These are phyloP conservation scores for Scedosporium boydii DNA, from an alignment of 2,329 filamentous ascomycete genomes.

Conservation along the genomic window DNA sequence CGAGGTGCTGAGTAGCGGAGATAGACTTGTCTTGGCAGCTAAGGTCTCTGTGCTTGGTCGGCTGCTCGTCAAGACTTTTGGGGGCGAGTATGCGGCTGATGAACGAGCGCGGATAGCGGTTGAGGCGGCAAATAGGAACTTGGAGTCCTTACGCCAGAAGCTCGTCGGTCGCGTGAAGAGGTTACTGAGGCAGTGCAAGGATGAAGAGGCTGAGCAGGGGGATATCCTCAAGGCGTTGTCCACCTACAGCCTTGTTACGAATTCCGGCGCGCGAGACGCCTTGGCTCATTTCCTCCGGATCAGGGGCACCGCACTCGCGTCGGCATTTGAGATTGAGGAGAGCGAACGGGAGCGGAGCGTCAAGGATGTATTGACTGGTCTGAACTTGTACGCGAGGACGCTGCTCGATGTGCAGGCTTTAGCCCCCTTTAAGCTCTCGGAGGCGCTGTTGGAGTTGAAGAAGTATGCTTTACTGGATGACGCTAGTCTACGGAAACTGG, in stretches of 20 bases:
- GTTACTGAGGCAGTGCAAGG: constrained; percentile 54
- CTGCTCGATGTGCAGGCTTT: constrained; percentile 68
- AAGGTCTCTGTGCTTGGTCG: constrained; percentile 70
- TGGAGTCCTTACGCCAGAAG: constrained; percentile 52
- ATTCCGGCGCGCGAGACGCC: constrained; percentile 69
- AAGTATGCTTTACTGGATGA: constrained; percentile 64
- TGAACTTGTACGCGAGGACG: constrained; percentile 68
- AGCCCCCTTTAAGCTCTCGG: constrained; percentile 61
- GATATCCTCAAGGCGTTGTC: constrained; percentile 65
- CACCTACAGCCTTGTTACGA: constrained; percentile 75
- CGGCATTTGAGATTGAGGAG: constrained; percentile 45
- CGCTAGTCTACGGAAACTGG: constrained; percentile 51
- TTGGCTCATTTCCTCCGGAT: constrained; percentile 69
- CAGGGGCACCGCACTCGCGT: constrained; percentile 57
- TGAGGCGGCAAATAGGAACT: constrained; percentile 53
- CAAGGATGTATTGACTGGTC: constrained; percentile 49
- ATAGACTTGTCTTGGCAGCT: constrained; percentile 47
- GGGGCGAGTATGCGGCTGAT: constrained; percentile 28
- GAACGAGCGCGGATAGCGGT: constrained; percentile 29
- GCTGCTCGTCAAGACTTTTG: constrained; percentile 64
- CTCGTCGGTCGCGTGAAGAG: constrained; percentile 61
- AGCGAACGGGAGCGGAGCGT: constrained; percentile 28
- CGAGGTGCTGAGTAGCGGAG: constrained; percentile 27
- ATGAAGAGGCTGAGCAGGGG: constrained; percentile 28
- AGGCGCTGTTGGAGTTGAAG: constrained; percentile 61